Base-by-base conservation (phyloP, 2,329 filamentous ascomycete species). In the Alternaria gansuensis region DNA sequence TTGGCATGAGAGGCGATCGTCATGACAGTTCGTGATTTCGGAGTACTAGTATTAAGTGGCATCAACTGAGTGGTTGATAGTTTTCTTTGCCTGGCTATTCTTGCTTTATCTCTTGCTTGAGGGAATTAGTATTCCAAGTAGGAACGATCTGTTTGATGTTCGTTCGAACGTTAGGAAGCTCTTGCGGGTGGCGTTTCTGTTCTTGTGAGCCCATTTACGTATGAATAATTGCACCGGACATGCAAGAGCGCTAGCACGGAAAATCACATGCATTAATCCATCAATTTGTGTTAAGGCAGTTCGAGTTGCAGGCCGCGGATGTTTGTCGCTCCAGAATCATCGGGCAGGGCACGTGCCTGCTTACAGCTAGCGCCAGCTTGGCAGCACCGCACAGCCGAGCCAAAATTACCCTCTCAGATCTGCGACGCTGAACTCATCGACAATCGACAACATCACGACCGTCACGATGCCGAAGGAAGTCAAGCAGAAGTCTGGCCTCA, bases 401-500 rank as follows among this genome's bases (percentile, higher is more conserved):
- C 62, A 60, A 67, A 67, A 67, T 63, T 66, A 59, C 61, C 54
- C 54, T 54, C 46, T 40, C 54, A 57, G 56, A 60, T 56, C 54
- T 57, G 40, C 46, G 36, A 54, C 51, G 46, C 51, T 51, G 59
- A 60, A 57, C 46, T 39, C 57, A 67, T 59, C 63, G 62, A 61
- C 62, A 58, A 69, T 59, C 68, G 71, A 73, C 73, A 73, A 74
- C 73, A 74, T 56, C 67, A 74, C 68, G 61, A 73, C 72, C 72
- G 71, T 66, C 74, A 82, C 66, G 69, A 83, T 83, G 82, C 81
- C 81, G 67, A 80, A 83, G 79, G 81, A 83, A 79, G 81, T 83
- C 74, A 82, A 82, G 79, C 81, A 83, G 77, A 81, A 78, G 75
- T 81, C 79, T 72, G 82, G 76, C 73, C 72, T 89, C 77, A 81